A percentile compares a stretch with the other conserved stretches of the same genome.
Conservation (phyloP, 176 grass and related monocot genomes). For the Chrysopogon serrulatus region DNA sequence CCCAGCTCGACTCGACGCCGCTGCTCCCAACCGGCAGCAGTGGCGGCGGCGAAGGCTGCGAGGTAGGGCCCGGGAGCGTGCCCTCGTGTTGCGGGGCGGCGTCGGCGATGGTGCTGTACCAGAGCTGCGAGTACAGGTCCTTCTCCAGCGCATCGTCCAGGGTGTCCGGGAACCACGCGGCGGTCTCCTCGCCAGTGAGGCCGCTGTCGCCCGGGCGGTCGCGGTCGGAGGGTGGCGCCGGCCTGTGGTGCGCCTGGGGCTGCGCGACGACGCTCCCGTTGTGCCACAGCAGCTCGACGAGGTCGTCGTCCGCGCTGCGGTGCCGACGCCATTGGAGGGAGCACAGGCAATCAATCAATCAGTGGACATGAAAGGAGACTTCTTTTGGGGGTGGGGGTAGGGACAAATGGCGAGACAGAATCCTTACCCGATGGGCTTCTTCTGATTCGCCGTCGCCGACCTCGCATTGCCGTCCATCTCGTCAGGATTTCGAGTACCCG, state of each 20-base stretch:
- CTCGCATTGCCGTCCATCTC: conserved; percentile 44
- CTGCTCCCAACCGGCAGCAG: conserved; percentile 31
- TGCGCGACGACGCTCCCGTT: conserved; percentile 71
- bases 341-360: not conserved
- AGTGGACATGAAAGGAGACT: not conserved
- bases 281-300: conserved; percentile 86
- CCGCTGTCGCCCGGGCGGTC: conserved; percentile 25
- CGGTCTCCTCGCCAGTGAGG: conserved; percentile 54
- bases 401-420: not conserved
- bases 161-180: conserved; percentile 71
- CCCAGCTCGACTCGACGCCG: conserved; percentile 30
- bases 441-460: conserved; percentile 21
- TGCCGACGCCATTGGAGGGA: conserved; percentile 28
- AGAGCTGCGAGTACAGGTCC: conserved; percentile 83
- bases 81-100: not conserved
- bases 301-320: conserved; percentile 55
- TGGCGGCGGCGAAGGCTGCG: not conserved
- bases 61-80: no score
- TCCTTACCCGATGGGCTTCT: conserved; percentile 36
- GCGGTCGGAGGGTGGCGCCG: not conserved
- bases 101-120: conserved; percentile 53
- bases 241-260: conserved; percentile 49
- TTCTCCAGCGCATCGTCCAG: conserved; percentile 68
- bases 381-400: not conserved
- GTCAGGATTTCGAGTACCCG: not conserved